Base-by-base conservation (phyloP, 2,329 filamentous ascomycete genomes). In the Dothistroma septosporum region DNA sequence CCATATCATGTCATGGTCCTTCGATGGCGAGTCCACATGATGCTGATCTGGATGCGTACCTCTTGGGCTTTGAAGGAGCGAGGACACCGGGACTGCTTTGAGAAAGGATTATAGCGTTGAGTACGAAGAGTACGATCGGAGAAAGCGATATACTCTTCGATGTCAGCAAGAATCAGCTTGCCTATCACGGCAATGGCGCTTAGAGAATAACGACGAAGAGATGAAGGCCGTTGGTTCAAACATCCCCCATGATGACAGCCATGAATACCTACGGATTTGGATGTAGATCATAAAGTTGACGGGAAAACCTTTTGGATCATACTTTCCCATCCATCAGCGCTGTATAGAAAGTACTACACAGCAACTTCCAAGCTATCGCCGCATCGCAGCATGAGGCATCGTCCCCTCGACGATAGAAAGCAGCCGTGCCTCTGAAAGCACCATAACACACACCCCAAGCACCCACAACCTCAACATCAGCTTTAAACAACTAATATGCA, bases 11-110 rank as follows among this genome's bases (percentile, higher is more conserved):
- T 81, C 78, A n/a, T 14, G 86, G 85, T 35, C 88, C 86, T 6
- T 85, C 80, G 37, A 87, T 87, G 85, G 86, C 87, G 28, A 82
- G 82, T 41, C 87, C 87, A 1, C 87, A 89, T 71, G 80, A 90
- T 57, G 82, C 85, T 53, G 88, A 88, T 53, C 78, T 90, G 3
- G 85, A 85, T 14, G 86, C 86, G 31, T 90, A 90, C 74, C 76
- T 90, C 33, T 85, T 90, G 77, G 74, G 75, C n/a, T 73, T 82
- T 12, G 76, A 82, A 60, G 74, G 74, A 1, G 71, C 77, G 61
- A 72, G 61, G 53, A 76, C 75, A n/a, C 80, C 83, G 0, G 72
- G 35, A 2, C 62, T 53, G 12, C 78, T 86, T 22, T 79, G 78
- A 68, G 53, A 71, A 57, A 78, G 79, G 66, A 78, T 86, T 64